Evolutionary conservation across 495 filamentous ascomycete genomes (phyloP), one percentile per base, ranked within the genome.

Genomic region (Evernia prunastri): DNA sequence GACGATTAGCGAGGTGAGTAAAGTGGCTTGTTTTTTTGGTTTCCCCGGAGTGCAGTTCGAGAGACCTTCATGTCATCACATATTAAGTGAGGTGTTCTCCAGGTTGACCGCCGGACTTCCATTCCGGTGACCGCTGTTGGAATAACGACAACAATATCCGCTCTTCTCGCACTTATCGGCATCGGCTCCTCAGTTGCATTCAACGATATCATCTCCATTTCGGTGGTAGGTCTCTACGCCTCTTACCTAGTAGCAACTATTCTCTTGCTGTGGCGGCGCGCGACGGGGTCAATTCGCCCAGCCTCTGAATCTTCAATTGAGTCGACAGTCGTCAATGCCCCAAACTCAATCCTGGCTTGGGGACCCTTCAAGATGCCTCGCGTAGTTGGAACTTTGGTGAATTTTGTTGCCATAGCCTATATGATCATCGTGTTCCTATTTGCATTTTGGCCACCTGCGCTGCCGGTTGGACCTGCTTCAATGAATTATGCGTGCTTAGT

Each of bases 401-500:
- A 40, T 13, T 10, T 7, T 13, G 37, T 40, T 13, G 37, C 37
- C 10, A 13, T 40, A 40, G 37, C 37, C 11, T 40, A 40, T 40
- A 40, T 40, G 37, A 65, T 75, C 57, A 75, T 74, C 64, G 58
- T 67, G 7, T 72, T 72, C 53, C 65, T 59, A 33, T 65, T 67
- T 23, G 54, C 60, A 56, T 76, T 75, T 70, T 76, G 70, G 68
- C 64, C 74, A 56, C 39, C 63, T 65, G 43, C 68, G 37, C 47
- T 67, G 1, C 65, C 69, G 0, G 66, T 72, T 12, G 73, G 71
- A n/a, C 58, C 70, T 4, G 66, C 71, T 8, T 64, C 62, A 0
- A 73, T 76, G 71, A 76, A 77, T 65, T 76, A 70, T 58, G 73
- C 65, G 27, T 64, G 70, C 10, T 57, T 75, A 36, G 71, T 76